Percentiles rank a stretch among this genome's conserved stretches.
Evolutionary conservation across 2,329 filamentous ascomycete species (phyloP).

Genomic region (Fusarium tanahbumbuense): DNA sequence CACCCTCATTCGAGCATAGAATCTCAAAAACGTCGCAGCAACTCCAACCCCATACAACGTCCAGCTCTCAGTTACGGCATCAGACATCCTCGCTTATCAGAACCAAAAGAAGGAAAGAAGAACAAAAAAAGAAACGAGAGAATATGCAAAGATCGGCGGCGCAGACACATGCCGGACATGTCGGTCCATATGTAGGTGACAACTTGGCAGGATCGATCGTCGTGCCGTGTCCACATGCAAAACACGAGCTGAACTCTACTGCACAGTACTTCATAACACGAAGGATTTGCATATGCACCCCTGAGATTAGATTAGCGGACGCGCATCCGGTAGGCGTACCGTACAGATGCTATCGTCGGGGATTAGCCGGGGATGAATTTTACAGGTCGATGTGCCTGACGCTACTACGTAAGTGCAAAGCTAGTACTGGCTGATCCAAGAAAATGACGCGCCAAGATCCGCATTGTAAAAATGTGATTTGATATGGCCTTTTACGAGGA

Average conservation of each 20-base stretch:
- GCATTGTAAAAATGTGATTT: neutral
- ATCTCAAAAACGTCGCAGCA: conserved; percentile 44
- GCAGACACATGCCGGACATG: neutral
- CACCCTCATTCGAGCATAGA: conserved; percentile 46
- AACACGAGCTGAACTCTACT: conserved; percentile 3
- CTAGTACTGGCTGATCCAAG: neutral
- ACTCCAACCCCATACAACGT: conserved; percentile 47
- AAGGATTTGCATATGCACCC: neutral
- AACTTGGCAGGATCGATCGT: neutral
- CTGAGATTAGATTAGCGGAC: conserved; percentile 4
- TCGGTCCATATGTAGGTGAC: conserved; percentile 14
- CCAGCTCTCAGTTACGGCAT: conserved; percentile 41
- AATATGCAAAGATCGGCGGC: conserved; percentile 3
- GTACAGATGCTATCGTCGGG: neutral
- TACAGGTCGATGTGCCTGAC: conserved; percentile 3
- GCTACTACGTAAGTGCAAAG: neutral
- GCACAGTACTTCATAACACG: too few relatives aligned
- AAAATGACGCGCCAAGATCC: conserved; percentile 16
- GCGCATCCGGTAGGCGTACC: neutral
- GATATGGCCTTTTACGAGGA: neutral
- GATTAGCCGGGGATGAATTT: conserved; percentile 2
- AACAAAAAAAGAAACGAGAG: neutral
- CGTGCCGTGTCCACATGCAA: neutral
- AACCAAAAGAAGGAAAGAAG: neutral
- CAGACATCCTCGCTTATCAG: conserved; percentile 25